These are phyloP conservation scores for Gossypium sturtianum DNA, from an alignment of 345 rosid genomes.

Conservation along the genomic window DNA sequence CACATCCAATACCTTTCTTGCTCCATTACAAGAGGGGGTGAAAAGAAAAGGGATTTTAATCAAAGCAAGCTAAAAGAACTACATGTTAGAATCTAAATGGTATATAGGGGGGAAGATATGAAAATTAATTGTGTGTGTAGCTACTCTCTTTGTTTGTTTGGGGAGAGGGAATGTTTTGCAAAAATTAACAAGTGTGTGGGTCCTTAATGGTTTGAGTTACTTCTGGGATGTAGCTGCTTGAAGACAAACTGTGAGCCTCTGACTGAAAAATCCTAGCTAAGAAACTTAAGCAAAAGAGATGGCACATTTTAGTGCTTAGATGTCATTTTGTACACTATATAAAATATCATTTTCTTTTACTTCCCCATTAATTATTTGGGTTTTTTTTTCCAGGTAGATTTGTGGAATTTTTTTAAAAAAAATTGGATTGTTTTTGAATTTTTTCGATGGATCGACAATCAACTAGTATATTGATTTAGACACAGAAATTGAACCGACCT, in stretches of 20 bases:
- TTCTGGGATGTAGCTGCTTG: constrained; percentile 13
- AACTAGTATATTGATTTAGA: too few species aligned
- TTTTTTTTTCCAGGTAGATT: too few species aligned
- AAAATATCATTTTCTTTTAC: background rate
- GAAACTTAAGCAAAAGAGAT: constrained; percentile 15
- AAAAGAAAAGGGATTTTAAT: background rate
- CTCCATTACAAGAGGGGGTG: constrained; percentile 23
- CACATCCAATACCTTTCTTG: constrained; percentile 45
- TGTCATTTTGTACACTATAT: constrained; percentile 6
- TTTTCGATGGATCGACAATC: too few species aligned
- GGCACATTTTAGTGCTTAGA: constrained; percentile 12
- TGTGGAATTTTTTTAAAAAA: too few species aligned
- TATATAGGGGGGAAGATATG: constrained; percentile 17
- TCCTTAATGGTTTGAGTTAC: constrained; percentile 13
- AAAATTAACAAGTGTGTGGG: constrained; percentile 11
- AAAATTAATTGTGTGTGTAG: constrained; percentile 27
- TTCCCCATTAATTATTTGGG: background rate
- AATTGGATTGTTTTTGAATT: too few species aligned
- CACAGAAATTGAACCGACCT: too few species aligned
- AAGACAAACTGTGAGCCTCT: constrained; percentile 24
- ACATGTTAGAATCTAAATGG: constrained; percentile 3
- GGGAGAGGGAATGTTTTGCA: constrained; percentile 1
- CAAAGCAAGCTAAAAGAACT: background rate
- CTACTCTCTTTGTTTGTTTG: constrained; percentile 19
- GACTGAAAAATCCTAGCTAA: constrained; percentile 26